Evolutionary conservation across 2,329 filamentous ascomycete species (phyloP), one percentile per base, ranked within the genome.

Genomic region (Tolypocladium guangdongense): DNA sequence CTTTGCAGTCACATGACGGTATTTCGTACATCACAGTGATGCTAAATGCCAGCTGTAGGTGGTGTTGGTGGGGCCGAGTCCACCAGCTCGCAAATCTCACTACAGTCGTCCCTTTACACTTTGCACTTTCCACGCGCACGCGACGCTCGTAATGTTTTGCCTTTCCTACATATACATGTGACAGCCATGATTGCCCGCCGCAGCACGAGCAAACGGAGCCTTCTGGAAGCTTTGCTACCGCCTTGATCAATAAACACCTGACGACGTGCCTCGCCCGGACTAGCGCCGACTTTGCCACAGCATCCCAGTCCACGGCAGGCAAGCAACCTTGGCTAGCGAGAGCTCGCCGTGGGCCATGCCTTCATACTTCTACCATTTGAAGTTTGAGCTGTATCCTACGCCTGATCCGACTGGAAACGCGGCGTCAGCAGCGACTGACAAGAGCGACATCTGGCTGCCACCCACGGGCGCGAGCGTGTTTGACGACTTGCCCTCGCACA

Each of bases 291-390:
- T 30, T 46, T 27, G 20, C 24, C 50, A 22, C 20, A 6, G 16
- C 22, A 7, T 16, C 10, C 12, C 24, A 46, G 8, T 18, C 18
- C 22, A 27, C 39, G 39, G 39, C 39, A 14, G 41, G 7, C 41
- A 27, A 45, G 18, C 43, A 46, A 32, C 14, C 43, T 11, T 5
- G 43, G 27, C 43, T 24, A 30, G 43, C 24, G 24, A n/a, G 43
- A 46, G 43, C 43, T n/a, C 16, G 20, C 36, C 36, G 36, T 49
- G 41, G 56, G 57, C 56, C 52, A 83, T 83, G 80, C 77, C 78
- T 71, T 76, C 76, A 33, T 84, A 83, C 65, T 81, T 80, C 58
- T 86, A 85, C 61, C 82, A 86, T 60, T 63, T 86, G n/a, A 83
- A 80, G 60, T 77, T 86, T 61, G 83, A 86, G 70, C 73, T 86